Evolutionary conservation across 805 yeast genomes (phyloP).

Genomic region (Saturnispora serradocipensis): DNA sequence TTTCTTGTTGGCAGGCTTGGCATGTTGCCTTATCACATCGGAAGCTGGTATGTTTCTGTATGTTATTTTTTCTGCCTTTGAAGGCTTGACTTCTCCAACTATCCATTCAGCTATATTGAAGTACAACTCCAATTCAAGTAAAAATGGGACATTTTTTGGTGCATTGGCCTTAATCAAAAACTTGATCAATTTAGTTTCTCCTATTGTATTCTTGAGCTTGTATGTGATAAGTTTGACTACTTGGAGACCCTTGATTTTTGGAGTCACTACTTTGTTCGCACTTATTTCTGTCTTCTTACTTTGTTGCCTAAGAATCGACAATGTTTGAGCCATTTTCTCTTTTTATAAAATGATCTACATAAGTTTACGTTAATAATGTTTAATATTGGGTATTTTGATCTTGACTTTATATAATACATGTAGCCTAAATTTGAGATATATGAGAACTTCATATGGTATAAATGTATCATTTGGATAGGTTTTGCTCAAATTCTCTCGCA

Average conservation of each 20-base stretch:
- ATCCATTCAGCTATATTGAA: constrained; percentile 52
- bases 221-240: constrained; percentile 37
- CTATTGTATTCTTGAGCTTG: constrained; percentile 38
- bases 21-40: constrained; percentile 32
- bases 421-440: neutral
- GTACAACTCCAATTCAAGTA: constrained; percentile 42
- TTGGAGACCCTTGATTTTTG: constrained; percentile 26
- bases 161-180: constrained; percentile 55
- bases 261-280: neutral
- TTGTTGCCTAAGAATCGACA: constrained; percentile 2
- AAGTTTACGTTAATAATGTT: neutral
- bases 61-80: constrained; percentile 35
- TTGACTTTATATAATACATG: neutral
- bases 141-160: constrained; percentile 66
- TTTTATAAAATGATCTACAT: neutral
- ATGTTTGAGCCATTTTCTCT: neutral
- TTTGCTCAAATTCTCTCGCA: constrained; percentile 3
- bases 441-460: neutral
- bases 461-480: neutral
- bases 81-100: constrained; percentile 47
- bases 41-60: constrained; percentile 27
- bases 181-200: constrained; percentile 37
- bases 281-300: neutral
- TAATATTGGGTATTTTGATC: neutral
- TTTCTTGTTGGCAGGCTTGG: constrained; percentile 12